Evolutionary conservation across 306 rosid genomes (phyloP).

Genomic region (Neltuma alba): DNA sequence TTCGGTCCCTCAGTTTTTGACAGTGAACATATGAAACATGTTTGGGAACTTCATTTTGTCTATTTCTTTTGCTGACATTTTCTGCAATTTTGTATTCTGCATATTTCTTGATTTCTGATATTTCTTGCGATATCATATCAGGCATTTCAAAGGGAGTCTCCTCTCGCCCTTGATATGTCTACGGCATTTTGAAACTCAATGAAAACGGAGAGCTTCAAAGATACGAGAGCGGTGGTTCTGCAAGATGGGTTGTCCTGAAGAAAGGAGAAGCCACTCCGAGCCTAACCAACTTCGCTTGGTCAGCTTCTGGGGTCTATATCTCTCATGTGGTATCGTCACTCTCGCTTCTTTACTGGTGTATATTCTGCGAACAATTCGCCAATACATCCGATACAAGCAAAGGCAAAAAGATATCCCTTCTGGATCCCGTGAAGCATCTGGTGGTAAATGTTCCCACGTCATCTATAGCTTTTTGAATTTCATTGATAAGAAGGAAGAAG

Average conservation of each 20-base stretch:
- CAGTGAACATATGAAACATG: constrained; percentile 22
- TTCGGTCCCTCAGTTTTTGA: constrained; percentile 8
- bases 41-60: constrained; percentile 2
- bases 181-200: constrained; percentile 80
- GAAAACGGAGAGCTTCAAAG: constrained; percentile 84
- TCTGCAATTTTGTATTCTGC: no score
- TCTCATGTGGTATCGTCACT: constrained; percentile 55
- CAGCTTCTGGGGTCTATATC: constrained; percentile 94
- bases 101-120: no score
- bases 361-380: constrained; percentile 59
- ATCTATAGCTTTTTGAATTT: constrained; percentile 66
- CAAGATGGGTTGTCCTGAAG: constrained; percentile 75
- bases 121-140: constrained; percentile 35
- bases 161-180: constrained; percentile 86
- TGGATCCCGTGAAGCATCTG: constrained; percentile 39
- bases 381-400: constrained; percentile 60
- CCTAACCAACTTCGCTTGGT: constrained; percentile 65
- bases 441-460: constrained; percentile 53
- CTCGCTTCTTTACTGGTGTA: constrained; percentile 53
- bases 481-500: constrained; percentile 89
- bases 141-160: constrained; percentile 92
- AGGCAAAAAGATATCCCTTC: constrained; percentile 45
- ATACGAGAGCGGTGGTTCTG: constrained; percentile 79
- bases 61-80: no score
- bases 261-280: constrained; percentile 48